Conservation (phyloP, 2,329 filamentous ascomycete species). For the Ceratocystis diversiconidia region DNA sequence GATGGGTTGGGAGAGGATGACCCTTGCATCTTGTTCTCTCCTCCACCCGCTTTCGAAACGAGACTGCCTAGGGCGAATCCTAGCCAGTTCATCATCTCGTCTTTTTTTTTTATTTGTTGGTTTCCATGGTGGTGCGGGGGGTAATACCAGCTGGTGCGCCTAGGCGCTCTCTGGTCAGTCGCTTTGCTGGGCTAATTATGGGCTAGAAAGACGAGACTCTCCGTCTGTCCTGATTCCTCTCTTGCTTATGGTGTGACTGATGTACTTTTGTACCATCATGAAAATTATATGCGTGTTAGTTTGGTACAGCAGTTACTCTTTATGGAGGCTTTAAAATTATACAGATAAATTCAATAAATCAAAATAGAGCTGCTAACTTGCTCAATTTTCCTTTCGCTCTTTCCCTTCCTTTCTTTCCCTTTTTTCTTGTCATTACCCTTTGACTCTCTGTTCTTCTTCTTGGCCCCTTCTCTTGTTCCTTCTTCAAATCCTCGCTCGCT, state of each 20-base stretch:
- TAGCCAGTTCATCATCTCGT: not conserved
- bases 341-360: not conserved
- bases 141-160: not conserved
- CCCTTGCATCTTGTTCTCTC: not conserved
- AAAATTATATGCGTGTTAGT: not conserved
- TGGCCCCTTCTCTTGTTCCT: not conserved
- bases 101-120: not conserved
- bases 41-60: conserved; percentile 7
- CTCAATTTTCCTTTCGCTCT: not conserved
- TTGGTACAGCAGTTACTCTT: conserved; percentile 1
- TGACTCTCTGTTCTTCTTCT: not conserved
- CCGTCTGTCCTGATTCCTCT: no score
- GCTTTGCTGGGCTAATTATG: no score
- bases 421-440: not conserved
- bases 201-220: no score
- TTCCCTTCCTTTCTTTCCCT: no score
- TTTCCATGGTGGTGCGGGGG: not conserved
- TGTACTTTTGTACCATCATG: not conserved
- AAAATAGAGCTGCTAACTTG: not conserved
- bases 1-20: not conserved
- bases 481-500: not conserved
- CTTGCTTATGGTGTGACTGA: no score
- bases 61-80: not conserved
- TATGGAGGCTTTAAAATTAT: not conserved
- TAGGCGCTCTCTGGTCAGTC: no score